Percentiles rank a stretch among this genome's conserved stretches.
phyloP scores from a whole-genome alignment of 352 stramenopile species.

The Pythium myriotylum region DNA sequence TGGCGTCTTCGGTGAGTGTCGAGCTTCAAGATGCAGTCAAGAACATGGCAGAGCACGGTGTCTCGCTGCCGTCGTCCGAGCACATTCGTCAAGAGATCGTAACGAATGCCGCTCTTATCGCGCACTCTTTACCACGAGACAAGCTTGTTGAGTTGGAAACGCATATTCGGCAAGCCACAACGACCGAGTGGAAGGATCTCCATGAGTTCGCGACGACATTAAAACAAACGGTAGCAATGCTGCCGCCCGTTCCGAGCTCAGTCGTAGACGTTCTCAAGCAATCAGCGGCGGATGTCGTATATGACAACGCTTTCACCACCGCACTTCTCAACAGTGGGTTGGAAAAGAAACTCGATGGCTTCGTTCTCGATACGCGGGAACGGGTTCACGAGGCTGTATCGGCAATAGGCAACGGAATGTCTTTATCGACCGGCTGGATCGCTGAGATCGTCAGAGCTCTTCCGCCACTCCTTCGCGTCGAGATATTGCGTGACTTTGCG shows the following conservation, averaged over 20 bases:
- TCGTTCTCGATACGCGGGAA: constrained; percentile 33
- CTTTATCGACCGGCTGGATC: constrained; percentile 9
- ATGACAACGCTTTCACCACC: constrained; percentile 34
- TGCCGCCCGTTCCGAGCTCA: constrained; percentile 4
- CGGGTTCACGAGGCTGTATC: constrained; percentile 32
- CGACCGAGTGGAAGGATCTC: constrained; percentile 12
- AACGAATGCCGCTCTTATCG: constrained; percentile 14
- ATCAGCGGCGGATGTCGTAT: constrained; percentile 26
- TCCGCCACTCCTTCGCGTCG: constrained; percentile 41
- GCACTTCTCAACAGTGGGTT: constrained; percentile 30
- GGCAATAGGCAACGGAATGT: constrained; percentile 25
- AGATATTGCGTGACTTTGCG: constrained; percentile 53
- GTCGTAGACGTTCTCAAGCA: constrained; percentile 15
- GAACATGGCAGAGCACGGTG: constrained; percentile 26
- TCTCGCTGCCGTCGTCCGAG: constrained; percentile 6
- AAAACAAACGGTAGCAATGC: constrained; percentile 13
- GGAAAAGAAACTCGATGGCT: constrained; percentile 26
- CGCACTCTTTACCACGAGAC: constrained; percentile 15
- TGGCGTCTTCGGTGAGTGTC: constrained; percentile 29
- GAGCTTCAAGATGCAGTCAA: constrained; percentile 37
- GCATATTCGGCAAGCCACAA: constrained; percentile 6
- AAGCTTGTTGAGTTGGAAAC: constrained; percentile 19
- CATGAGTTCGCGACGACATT: constrained; percentile 11
- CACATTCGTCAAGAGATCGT: constrained; percentile 16
- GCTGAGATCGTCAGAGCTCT: constrained; percentile 26